Conservation (phyloP, 371 early-diverging fungal species). For the Mucor lusitanicus region DNA sequence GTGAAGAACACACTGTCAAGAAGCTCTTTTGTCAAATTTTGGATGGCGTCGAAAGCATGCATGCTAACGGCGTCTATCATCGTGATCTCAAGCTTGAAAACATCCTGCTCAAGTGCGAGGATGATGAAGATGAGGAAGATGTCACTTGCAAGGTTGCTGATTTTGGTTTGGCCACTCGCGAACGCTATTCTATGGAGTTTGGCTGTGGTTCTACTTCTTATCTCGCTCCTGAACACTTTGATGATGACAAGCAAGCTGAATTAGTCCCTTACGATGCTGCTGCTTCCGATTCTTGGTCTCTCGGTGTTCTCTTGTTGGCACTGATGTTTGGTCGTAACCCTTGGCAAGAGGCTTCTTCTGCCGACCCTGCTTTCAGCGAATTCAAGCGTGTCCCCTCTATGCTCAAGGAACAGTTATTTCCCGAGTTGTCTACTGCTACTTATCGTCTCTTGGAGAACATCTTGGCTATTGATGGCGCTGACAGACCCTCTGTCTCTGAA, state of each 20-base stretch:
- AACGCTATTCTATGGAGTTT: constrained; percentile 68
- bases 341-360: constrained; percentile 68
- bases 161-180: constrained; percentile 83
- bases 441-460: constrained; percentile 38
- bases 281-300: constrained; percentile 76
- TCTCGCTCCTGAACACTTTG: constrained; percentile 67
- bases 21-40: constrained; percentile 57
- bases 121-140: constrained; percentile 39
- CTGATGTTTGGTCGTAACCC: constrained; percentile 79
- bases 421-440: constrained; percentile 38
- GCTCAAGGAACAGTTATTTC: constrained; percentile 55
- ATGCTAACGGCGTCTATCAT: constrained; percentile 62
- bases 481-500: constrained; percentile 39
- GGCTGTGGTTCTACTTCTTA: constrained; percentile 81
- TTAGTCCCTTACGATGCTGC: constrained; percentile 61
- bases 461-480: constrained; percentile 26
- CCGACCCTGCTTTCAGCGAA: constrained; percentile 58
- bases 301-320: constrained; percentile 77
- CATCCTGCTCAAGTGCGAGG: constrained; percentile 53
- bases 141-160: constrained; percentile 76
- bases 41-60: constrained; percentile 59
- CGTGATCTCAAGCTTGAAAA: constrained; percentile 86
- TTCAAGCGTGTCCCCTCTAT: constrained; percentile 54
- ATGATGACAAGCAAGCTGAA: constrained; percentile 44
- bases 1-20: constrained; percentile 42